Evolutionary conservation across 768 basidiomycete genomes (phyloP).

Genomic region (Pulveroboletus sp.): DNA sequence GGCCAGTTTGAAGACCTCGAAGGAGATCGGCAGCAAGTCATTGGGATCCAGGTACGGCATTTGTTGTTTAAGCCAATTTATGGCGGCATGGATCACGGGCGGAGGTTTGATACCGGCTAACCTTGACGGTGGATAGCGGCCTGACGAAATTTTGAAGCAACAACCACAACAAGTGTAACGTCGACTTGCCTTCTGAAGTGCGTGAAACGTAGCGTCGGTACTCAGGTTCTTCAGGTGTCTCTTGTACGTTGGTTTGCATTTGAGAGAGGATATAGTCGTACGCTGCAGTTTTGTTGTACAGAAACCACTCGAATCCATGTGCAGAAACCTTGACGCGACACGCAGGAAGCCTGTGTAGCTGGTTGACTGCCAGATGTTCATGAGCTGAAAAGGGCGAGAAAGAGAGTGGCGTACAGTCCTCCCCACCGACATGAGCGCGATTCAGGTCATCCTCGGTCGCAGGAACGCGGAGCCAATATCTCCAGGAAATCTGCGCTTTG

Average conservation of each 20-base stretch:
- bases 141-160: conserved; percentile 9
- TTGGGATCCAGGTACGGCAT: conserved; percentile 72
- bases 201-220: conserved; percentile 38
- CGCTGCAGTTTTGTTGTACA: conserved; percentile 87
- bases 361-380: conserved; percentile 30
- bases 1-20: conserved; percentile 74
- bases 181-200: conserved; percentile 37
- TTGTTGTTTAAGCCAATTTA: conserved; percentile 54
- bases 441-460: conserved; percentile 69
- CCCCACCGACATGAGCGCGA: conserved; percentile 41
- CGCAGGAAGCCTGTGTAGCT: conserved; percentile 40
- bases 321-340: conserved; percentile 80
- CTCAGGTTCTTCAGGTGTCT: conserved; percentile 23
- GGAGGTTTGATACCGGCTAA: conserved; percentile 27
- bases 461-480: conserved; percentile 87
- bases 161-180: not conserved
- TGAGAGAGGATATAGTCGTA: conserved; percentile 84
- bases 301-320: conserved; percentile 88
- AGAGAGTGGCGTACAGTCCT: conserved; percentile 45
- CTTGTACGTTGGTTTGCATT: conserved; percentile 44
- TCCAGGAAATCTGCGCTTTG: conserved; percentile 85
- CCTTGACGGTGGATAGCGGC: conserved; percentile 24
- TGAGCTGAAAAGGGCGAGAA: conserved; percentile 7
- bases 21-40: conserved; percentile 82
- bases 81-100: conserved; percentile 37